Percentiles rank a stretch among this genome's conserved stretches.
phyloP scores from a whole-genome alignment of 257 asterid genomes.

The Fraxinus cuspidata region DNA sequence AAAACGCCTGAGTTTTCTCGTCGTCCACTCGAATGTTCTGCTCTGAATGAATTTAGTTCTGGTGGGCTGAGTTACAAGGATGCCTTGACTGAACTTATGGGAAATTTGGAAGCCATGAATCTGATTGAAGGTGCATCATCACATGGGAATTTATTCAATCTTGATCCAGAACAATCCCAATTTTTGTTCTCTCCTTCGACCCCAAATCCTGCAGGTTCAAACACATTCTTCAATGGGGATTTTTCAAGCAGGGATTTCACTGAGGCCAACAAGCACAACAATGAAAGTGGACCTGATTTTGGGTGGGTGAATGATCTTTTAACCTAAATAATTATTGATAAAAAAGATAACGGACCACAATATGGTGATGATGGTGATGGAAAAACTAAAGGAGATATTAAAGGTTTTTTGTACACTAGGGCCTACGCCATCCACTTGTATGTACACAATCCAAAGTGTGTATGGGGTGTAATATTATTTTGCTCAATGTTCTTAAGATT shows the following conservation, averaged over 20 bases:
- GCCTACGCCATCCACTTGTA: not conserved
- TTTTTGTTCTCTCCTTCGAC: constrained; percentile 16
- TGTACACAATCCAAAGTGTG: not conserved
- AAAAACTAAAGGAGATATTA: not conserved
- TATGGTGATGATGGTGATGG: not conserved
- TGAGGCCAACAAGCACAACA: not conserved
- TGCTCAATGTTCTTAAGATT: not conserved
- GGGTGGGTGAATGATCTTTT: constrained; percentile 23
- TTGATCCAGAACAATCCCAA: constrained; percentile 1
- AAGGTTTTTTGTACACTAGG: not conserved
- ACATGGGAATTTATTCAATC: constrained; percentile 7
- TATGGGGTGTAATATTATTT: not conserved
- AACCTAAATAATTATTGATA: not conserved
- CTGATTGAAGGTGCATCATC: not conserved
- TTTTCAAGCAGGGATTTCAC: constrained; percentile 6
- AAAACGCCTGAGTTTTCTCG: not conserved
- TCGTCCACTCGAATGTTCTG: not conserved
- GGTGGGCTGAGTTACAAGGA: constrained; percentile 2
- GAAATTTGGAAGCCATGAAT: constrained; percentile 15
- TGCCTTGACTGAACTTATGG: constrained; percentile 5
- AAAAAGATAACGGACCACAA: not conserved
- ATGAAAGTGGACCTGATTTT: constrained; percentile 9
- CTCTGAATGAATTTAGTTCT: not conserved
- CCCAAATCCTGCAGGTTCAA: not conserved
- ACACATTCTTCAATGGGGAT: not conserved